Conservation (phyloP, 768 basidiomycete genomes). For the Phaffia australis region DNA sequence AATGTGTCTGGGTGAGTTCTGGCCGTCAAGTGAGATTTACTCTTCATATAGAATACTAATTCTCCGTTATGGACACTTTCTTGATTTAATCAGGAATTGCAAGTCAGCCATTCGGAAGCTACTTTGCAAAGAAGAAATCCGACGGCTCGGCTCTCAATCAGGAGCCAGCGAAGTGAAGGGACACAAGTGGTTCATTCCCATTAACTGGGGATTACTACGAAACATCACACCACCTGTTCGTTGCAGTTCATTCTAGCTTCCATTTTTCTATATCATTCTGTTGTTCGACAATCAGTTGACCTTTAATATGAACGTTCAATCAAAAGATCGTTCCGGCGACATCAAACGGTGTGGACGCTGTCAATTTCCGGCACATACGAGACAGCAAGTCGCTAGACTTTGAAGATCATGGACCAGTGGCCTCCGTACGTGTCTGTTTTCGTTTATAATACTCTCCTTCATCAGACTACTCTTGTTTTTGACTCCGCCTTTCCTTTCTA, state of each 20-base stretch:
- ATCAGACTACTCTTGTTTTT: not conserved
- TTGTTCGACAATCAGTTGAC: not conserved
- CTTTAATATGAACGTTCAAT: constrained; percentile 8
- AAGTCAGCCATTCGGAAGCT: constrained; percentile 79
- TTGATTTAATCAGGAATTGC: constrained; percentile 50
- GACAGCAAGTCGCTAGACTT: constrained; percentile 86
- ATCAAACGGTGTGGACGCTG: constrained; percentile 68
- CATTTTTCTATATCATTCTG: not conserved
- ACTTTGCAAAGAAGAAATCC: constrained; percentile 82
- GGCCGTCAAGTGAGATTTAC: constrained; percentile 27
- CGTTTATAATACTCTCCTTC: constrained; percentile 29
- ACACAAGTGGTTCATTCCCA: constrained; percentile 94
- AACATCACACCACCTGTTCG: constrained; percentile 86
- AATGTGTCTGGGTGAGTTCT: constrained; percentile 23
- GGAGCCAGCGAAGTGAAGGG: constrained; percentile 98
- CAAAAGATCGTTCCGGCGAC: constrained; percentile 66
- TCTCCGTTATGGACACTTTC: constrained; percentile 20
- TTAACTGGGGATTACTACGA: constrained; percentile 92
- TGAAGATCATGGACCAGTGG: constrained; percentile 42
- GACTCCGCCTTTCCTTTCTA: not conserved
- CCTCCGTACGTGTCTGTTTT: constrained; percentile 32
- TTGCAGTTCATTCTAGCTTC: constrained; percentile 15
- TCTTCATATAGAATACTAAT: not conserved
- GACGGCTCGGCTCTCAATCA: constrained; percentile 75
- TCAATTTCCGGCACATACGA: constrained; percentile 80